Percentiles rank a stretch among this genome's conserved stretches.
Conservation (phyloP, 2,329 filamentous ascomycete genomes). For the Aspergillus hiratsukae region DNA sequence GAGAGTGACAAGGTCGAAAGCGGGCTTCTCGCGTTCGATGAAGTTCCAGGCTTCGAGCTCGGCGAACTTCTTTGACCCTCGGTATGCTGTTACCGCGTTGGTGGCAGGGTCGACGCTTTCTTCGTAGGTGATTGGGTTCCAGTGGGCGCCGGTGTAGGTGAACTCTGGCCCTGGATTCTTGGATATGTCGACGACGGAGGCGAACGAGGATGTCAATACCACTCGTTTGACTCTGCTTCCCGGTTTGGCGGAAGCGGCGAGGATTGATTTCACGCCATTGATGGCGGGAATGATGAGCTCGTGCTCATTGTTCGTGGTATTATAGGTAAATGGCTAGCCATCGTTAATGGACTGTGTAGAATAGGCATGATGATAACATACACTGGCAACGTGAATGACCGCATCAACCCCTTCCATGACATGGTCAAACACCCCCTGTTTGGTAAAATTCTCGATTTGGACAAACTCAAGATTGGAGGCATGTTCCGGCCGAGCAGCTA, state of each 20-base stretch:
- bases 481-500: conserved; percentile 35
- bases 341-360: neutral
- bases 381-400: conserved; percentile 45
- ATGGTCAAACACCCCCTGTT: conserved; percentile 33
- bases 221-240: conserved; percentile 17
- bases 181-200: conserved; percentile 21
- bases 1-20: conserved; percentile 42
- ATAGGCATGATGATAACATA: conserved; percentile 16
- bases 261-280: conserved; percentile 42
- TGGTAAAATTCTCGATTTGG: conserved; percentile 41
- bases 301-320: conserved; percentile 42
- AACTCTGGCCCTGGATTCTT: conserved; percentile 13
- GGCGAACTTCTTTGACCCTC: conserved; percentile 31
- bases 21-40: conserved; percentile 29
- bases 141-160: conserved; percentile 25
- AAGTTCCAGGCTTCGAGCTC: conserved; percentile 29
- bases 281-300: conserved; percentile 44
- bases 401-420: conserved; percentile 41
- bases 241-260: conserved; percentile 27
- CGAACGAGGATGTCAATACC: conserved; percentile 29
- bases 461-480: conserved; percentile 39
- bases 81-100: conserved; percentile 25
- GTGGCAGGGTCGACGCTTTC: conserved; percentile 17
- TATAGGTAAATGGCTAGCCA: conserved; percentile 41
- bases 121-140: conserved; percentile 31